These are phyloP conservation scores for Tricholoma sp. DNA, from an alignment of 768 basidiomycete species.

Conservation along the genomic window DNA sequence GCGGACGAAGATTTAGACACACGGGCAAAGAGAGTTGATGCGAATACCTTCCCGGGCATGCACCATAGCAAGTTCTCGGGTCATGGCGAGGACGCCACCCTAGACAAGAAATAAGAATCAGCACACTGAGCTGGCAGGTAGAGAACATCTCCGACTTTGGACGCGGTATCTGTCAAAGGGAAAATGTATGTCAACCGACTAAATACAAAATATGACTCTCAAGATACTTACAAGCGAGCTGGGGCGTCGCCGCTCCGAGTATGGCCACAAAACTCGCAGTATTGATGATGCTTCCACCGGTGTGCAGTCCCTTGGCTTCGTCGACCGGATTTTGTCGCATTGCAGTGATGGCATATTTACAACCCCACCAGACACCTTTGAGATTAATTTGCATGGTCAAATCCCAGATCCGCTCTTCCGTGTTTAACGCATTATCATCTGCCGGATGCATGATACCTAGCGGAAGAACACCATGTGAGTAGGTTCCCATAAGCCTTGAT, in stretches of 20 bases:
- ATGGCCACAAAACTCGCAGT: constrained; percentile 96
- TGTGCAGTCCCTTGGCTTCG: constrained; percentile 68
- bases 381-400: constrained; percentile 91
- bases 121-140: not conserved
- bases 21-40: constrained; percentile 95
- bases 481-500: not conserved
- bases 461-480: constrained; percentile 2
- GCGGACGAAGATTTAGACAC: constrained; percentile 25
- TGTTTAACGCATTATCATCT: constrained; percentile 94
- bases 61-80: constrained; percentile 94
- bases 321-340: constrained; percentile 93
- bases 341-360: constrained; percentile 94
- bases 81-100: constrained; percentile 99
- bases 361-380: constrained; percentile 99
- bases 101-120: constrained; percentile 22
- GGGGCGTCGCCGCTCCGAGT: constrained; percentile 95
- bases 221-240: constrained; percentile 80
- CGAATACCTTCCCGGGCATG: constrained; percentile 97
- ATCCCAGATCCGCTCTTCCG: constrained; percentile 96
- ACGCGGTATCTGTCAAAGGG: constrained; percentile 71
- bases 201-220: not conserved
- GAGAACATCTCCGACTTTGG: constrained; percentile 53
- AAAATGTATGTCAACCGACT: constrained; percentile 11
- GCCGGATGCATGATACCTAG: constrained; percentile 96
- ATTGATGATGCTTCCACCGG: constrained; percentile 93